Base-by-base conservation (phyloP, 164 flowering plant species). In the Annona cherimola region DNA sequence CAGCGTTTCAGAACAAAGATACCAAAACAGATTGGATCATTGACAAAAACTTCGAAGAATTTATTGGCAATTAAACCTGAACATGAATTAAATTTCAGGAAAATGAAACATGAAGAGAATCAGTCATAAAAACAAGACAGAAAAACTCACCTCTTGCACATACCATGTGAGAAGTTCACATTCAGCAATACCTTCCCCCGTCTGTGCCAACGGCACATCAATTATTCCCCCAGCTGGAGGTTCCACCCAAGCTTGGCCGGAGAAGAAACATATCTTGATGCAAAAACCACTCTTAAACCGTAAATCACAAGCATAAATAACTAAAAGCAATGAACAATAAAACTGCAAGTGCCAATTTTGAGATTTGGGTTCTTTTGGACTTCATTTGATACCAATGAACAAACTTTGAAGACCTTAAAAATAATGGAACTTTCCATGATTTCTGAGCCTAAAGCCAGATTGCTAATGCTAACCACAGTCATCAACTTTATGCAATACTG, bases 111-210 rank as follows among this genome's bases (percentile, higher is more conserved):
- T 26, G 19, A 20, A 66, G 50, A 45, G 18, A 66, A 18, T 50
- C 54, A 66, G 19, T 9, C 20, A 61, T 9, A 6, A 11, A 18
- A 66, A 65, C 19, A 54, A 50, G 7, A 26, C 42, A 39, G 61
- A 42, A 4, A 26, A 18, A 44, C 83, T 84, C 65, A 93, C 99
- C 96, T 91, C 96, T 69, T 84, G 75, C 68, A 96, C 96, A 82
- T 88, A 96, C 98, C 99, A 96, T 73, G 84, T 84, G 71, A 96
- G 91, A 63, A 96, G 93, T 74, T 96, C 99, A 77, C 99, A 96
- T 69, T 96, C 99, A 42, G 99, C 99, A 81, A 96, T 96, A 26
- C 99, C 99, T 85, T 96, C 99, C 57, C 99, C 99, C 42, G 99
- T 96, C 74, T 96, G 99, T 5, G 99, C 98, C 79, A 96, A 76